A percentile compares a stretch with the other conserved stretches of the same genome.
These are phyloP conservation scores for Naganishia randhawae DNA, from an alignment of 768 basidiomycete genomes.

Conservation along the genomic window DNA sequence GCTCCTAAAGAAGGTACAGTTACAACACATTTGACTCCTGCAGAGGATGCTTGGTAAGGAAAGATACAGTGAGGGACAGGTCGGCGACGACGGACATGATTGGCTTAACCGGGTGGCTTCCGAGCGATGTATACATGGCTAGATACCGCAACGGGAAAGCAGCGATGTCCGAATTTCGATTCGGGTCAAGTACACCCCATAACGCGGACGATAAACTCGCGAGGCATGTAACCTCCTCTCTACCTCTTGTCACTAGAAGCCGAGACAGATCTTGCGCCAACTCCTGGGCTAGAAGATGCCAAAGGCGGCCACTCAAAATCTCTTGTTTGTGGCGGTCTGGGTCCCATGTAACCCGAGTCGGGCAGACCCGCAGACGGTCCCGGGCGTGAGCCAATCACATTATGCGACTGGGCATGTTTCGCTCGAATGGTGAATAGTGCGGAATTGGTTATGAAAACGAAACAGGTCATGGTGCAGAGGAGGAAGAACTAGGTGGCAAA, in stretches of 20 bases:
- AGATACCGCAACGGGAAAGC: no score
- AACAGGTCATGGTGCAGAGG: constrained; percentile 45
- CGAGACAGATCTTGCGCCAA: neutral
- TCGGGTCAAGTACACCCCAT: no score
- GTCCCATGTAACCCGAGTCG: neutral
- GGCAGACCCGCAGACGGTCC: neutral
- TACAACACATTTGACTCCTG: no score
- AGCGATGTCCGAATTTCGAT: no score
- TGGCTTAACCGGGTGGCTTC: no score
- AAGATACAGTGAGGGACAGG: no score
- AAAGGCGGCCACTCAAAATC: constrained; percentile 17
- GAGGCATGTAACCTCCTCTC: no score
- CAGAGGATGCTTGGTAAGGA: no score
- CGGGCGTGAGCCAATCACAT: neutral
- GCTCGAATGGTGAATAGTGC: constrained; percentile 45
- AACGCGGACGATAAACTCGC: no score
- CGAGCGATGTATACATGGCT: no score
- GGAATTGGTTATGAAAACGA: constrained; percentile 49
- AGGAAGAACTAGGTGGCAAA: constrained; percentile 46
- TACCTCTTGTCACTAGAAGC: constrained; percentile 4
- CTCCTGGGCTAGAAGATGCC: neutral
- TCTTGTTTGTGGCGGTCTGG: constrained; percentile 14
- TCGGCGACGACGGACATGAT: no score
- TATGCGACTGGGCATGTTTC: constrained; percentile 22
- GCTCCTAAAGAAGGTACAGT: no score